Evolutionary conservation across 2,329 filamentous ascomycete species (phyloP).

Genomic region (Sphaerulina vaccinii): DNA sequence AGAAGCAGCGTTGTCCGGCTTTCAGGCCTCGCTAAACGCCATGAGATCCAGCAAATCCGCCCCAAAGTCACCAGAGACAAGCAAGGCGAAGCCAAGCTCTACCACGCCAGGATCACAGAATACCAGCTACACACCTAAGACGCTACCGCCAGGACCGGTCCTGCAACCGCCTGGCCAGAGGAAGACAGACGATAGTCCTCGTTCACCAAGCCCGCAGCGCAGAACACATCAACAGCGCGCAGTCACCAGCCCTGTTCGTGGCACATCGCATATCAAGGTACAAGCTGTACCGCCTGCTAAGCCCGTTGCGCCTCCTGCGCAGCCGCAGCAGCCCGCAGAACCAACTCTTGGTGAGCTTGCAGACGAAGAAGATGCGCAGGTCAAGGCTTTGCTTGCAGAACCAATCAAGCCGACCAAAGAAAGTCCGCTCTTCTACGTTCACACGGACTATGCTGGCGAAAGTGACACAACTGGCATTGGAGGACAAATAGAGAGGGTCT

Average conservation of each 20-base stretch:
- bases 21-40: not conserved
- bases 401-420: slow-evolving; percentile 60
- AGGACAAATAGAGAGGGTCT: slow-evolving; percentile 55
- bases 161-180: slow-evolving; percentile 52
- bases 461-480: slow-evolving; percentile 44
- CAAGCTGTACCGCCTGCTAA: slow-evolving; percentile 36
- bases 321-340: slow-evolving; percentile 38
- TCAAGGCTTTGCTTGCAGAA: slow-evolving; percentile 62
- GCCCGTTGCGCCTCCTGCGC: slow-evolving; percentile 34
- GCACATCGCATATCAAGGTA: slow-evolving; percentile 32
- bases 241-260: slow-evolving; percentile 46
- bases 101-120: slow-evolving; percentile 26
- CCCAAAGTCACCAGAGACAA: slow-evolving; percentile 16
- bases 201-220: slow-evolving; percentile 66
- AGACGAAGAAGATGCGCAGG: slow-evolving; percentile 68
- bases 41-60: not conserved
- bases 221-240: slow-evolving; percentile 48
- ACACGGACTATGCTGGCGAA: slow-evolving; percentile 46
- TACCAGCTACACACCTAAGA: slow-evolving; percentile 38
- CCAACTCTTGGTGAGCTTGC: slow-evolving; percentile 51
- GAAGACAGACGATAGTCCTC: slow-evolving; percentile 50
- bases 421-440: slow-evolving; percentile 66
- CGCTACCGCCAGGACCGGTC: slow-evolving; percentile 47
- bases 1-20: slow-evolving; percentile 10
- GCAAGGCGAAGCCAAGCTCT: slow-evolving; percentile 28